Percentiles rank a stretch among this genome's conserved stretches.
phyloP scores from a whole-genome alignment of 768 basidiomycete genomes.

The Termitomyces bulborhizus region DNA sequence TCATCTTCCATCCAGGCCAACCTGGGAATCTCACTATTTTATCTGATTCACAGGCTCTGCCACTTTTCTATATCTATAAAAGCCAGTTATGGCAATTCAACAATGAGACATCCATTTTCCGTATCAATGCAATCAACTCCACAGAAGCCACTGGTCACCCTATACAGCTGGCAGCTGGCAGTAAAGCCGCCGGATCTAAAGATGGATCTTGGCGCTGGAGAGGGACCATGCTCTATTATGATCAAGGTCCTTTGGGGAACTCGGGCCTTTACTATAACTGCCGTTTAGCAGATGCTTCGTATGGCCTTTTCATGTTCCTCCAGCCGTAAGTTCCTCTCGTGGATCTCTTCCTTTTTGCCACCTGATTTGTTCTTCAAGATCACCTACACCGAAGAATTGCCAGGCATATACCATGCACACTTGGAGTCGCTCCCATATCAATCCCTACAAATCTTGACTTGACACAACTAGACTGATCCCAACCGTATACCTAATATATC shows the following conservation, averaged over 20 bases:
- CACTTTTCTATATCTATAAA: conserved; percentile 49
- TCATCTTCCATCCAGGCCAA: conserved; percentile 24
- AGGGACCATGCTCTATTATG: conserved; percentile 50
- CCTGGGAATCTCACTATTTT: conserved; percentile 43
- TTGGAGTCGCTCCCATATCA: conserved; percentile 12
- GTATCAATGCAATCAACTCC: conserved; percentile 48
- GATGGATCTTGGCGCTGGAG: conserved; percentile 49
- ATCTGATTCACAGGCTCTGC: conserved; percentile 26
- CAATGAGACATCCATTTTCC: conserved; percentile 50
- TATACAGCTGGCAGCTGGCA: conserved; percentile 40
- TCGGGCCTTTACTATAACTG: conserved; percentile 41
- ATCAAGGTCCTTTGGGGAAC: conserved; percentile 34
- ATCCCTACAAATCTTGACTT: conserved; percentile 3
- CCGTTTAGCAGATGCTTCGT: conserved; percentile 24
- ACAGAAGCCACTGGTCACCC: conserved; percentile 37
- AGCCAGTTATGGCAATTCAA: conserved; percentile 46
- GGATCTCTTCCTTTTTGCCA: neutral
- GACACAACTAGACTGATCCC: neutral
- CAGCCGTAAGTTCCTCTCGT: conserved; percentile 30
- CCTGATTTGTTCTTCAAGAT: conserved; percentile 16
- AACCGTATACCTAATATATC: conserved; percentile 1
- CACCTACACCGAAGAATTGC: conserved; percentile 24
- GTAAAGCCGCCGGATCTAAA: conserved; percentile 30
- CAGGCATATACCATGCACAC: conserved; percentile 12
- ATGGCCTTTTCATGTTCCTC: conserved; percentile 45